Percentiles rank a stretch among this genome's conserved stretches.
Evolutionary conservation across 176 grass and related monocot species (phyloP).

Genomic region (Hyparrhenia diplandra): DNA sequence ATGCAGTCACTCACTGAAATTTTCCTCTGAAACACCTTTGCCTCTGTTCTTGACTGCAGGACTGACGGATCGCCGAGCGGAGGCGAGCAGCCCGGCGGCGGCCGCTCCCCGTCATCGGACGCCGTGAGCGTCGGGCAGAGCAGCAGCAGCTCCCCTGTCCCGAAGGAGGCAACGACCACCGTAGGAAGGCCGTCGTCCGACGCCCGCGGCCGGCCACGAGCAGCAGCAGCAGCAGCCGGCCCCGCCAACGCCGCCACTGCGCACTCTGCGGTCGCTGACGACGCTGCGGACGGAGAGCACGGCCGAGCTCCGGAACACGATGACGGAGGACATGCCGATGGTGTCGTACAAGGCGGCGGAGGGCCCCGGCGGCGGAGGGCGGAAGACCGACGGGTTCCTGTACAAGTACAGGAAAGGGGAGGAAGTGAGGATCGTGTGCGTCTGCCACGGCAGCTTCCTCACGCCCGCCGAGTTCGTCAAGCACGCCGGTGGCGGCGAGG

Average conservation of each 20-base stretch:
- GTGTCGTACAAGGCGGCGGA: slow-evolving; percentile 63
- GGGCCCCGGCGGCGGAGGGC: slow-evolving; percentile 39
- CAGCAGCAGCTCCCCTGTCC: slow-evolving; percentile 16
- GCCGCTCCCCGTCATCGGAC: slow-evolving; percentile 20
- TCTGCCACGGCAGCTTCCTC: slow-evolving; percentile 92
- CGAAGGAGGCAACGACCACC: neutral
- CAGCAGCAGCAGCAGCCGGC: neutral
- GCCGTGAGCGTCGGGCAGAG: neutral
- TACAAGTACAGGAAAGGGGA: slow-evolving; percentile 81
- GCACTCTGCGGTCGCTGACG: slow-evolving; percentile 44
- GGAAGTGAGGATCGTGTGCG: slow-evolving; percentile 88
- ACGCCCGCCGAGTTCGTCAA: slow-evolving; percentile 85
- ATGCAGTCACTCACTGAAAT: neutral
- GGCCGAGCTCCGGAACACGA: slow-evolving; percentile 56
- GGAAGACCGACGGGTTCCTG: slow-evolving; percentile 79
- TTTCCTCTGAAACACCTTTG: neutral
- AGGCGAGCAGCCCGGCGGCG: slow-evolving; percentile 14
- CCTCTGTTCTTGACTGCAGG: neutral
- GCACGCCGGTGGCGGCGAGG: slow-evolving; percentile 80
- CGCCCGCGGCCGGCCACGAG: neutral
- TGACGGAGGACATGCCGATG: slow-evolving; percentile 97
- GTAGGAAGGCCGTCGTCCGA: neutral
- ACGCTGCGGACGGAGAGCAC: slow-evolving; percentile 50
- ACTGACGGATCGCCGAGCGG: neutral
- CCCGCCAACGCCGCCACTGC: slow-evolving; percentile 1